Base-by-base conservation (phyloP, 129 eudicot genomes). In the Gnaphalium uliginosum region DNA sequence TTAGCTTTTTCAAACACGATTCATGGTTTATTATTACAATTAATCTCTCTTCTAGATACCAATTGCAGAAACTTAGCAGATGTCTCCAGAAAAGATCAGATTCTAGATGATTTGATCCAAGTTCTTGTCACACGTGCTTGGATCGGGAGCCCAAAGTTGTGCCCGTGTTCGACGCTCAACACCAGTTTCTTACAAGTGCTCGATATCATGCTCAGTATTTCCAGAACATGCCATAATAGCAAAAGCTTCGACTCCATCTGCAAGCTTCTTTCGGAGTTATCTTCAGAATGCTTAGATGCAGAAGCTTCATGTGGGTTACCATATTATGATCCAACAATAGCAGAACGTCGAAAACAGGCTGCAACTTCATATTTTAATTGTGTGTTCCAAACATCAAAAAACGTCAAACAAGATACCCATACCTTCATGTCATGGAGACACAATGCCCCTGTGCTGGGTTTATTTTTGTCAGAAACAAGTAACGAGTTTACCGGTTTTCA, bases 301-400 rank as follows among this genome's bases (percentile, higher is more conserved):
- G 86, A 87, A 60, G 71, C 78, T 62, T 60, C 83, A 39, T 60
- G 19, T 75, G 84, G 89, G 68, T 78, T 76, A 48, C 70, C 81
- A 0, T 89, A 76, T 84, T 83, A 80, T 66, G 99, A 95, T 74
- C 96, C 99, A 58, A 91, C 94, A 71, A 54, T 75, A 21, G 79
- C 87, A 24, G 99, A 91, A 80, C 88, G 91, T 62, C 90, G 99
- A 41, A 91, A 87, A 76, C 97, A 91, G 81, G 99, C 97, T 27
- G 94, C 93, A 23, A 71, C 66, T 19, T 91, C 99, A 14, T 95
- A 89, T 72, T 91, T 95, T 33, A 92, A 79, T 74, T 88, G 97
- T 62, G 80, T 88, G 48, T 83, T 77, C 63, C 86, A 66, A 62
- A 80, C 88, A 56, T 84, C 86, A 58, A 87, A 87, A 83, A 87